These are phyloP conservation scores for Zalerion maritima DNA, from an alignment of 495 filamentous ascomycete genomes.

Conservation along the genomic window DNA sequence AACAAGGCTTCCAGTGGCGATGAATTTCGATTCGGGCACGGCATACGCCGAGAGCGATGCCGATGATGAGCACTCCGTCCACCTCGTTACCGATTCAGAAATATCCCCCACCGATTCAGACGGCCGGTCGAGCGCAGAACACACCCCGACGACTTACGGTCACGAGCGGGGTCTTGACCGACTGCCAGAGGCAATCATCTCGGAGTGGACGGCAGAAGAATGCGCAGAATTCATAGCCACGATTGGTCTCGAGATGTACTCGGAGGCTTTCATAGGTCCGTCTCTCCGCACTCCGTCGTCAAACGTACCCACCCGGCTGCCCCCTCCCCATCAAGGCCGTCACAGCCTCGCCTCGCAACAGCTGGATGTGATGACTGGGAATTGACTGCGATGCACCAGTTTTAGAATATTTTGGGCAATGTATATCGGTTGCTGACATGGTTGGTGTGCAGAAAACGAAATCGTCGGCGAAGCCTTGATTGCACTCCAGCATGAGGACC, in stretches of 20 bases:
- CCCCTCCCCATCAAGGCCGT: too few species aligned
- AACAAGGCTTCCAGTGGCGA: too few species aligned
- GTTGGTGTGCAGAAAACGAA: constrained; percentile 56
- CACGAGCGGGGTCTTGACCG: constrained; percentile 50
- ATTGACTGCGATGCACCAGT: too few species aligned
- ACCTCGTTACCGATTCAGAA: constrained; percentile 63
- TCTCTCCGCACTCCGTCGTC: too few species aligned
- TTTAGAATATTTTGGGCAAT: too few species aligned
- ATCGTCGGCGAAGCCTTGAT: constrained; percentile 87
- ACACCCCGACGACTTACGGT: constrained; percentile 77
- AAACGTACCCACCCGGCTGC: too few species aligned
- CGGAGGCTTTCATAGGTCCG: constrained; percentile 65
- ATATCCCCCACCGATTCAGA: constrained; percentile 69
- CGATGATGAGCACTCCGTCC: constrained; percentile 84
- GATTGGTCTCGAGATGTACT: constrained; percentile 72
- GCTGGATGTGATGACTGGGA: too few species aligned
- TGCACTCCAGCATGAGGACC: constrained; percentile 76
- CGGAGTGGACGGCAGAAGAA: constrained; percentile 79
- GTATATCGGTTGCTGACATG: too few species aligned
- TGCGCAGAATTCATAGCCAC: constrained; percentile 71
- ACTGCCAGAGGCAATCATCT: constrained; percentile 64
- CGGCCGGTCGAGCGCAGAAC: constrained; percentile 55
- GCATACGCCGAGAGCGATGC: constrained; percentile 77
- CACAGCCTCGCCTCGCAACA: too few species aligned
- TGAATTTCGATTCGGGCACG: constrained; percentile 44